Conservation (phyloP, 2,329 filamentous ascomycete genomes). For the Epichloe hybrida region DNA sequence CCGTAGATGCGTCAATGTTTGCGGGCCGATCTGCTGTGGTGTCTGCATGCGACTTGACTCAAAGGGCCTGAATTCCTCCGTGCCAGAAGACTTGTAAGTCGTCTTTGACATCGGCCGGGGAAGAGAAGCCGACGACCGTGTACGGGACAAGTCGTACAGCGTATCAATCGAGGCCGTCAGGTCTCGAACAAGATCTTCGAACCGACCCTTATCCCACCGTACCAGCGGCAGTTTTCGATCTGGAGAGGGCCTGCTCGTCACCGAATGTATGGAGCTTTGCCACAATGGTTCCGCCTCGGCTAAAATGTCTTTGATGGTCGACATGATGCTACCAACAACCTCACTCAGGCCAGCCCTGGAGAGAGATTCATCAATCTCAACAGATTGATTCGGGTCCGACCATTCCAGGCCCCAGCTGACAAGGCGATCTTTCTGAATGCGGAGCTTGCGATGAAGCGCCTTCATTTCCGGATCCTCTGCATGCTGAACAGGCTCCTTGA, state of each 20-base stretch:
- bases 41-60: conserved; percentile 48
- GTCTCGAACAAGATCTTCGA: conserved; percentile 61
- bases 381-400: conserved; percentile 57
- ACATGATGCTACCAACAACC: conserved; percentile 65
- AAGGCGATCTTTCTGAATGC: conserved; percentile 67
- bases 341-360: conserved; percentile 65
- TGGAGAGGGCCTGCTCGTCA: conserved; percentile 26
- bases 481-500: conserved; percentile 50
- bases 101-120: conserved; percentile 18
- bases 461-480: conserved; percentile 56
- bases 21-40: conserved; percentile 45
- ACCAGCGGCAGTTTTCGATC: conserved; percentile 44
- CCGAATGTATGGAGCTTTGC: conserved; percentile 40
- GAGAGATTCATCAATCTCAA: conserved; percentile 57
- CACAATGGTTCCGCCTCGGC: conserved; percentile 64
- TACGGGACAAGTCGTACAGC: conserved; percentile 61
- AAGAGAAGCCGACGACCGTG: conserved; percentile 35
- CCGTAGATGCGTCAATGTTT: conserved; percentile 34
- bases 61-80: conserved; percentile 37
- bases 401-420: conserved; percentile 72
- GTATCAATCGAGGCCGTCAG: conserved; percentile 68
- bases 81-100: conserved; percentile 20
- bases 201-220: conserved; percentile 56
- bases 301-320: conserved; percentile 66
- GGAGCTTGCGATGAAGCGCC: conserved; percentile 59